Conservation (phyloP, 805 yeast species). For the Teunomyces gatunensis region DNA sequence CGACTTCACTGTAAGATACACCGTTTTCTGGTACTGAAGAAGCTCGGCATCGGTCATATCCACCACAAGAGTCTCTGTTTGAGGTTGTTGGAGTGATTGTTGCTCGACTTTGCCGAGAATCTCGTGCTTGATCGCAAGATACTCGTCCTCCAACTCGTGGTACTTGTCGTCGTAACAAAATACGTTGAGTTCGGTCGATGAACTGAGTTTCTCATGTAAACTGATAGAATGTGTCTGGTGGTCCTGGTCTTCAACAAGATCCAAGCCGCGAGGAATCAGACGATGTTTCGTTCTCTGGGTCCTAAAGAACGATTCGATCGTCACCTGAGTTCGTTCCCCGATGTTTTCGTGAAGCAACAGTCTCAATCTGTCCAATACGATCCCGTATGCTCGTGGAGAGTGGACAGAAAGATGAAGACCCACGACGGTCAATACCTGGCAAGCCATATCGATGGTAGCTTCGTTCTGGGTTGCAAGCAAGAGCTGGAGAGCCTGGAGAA, state of each 20-base stretch:
- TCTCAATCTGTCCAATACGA: conserved; percentile 60
- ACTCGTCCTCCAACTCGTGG: conserved; percentile 49
- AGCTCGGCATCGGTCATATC: conserved; percentile 71
- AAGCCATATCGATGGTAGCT: conserved; percentile 55
- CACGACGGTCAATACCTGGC: conserved; percentile 45
- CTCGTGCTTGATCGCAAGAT: conserved; percentile 20
- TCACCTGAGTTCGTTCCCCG: background rate
- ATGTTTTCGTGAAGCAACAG: conserved; percentile 50
- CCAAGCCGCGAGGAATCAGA: conserved; percentile 46
- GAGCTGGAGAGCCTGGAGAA: conserved; percentile 35
- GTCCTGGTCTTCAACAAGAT: conserved; percentile 64
- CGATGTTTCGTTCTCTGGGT: background rate
- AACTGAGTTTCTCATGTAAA: conserved; percentile 44
- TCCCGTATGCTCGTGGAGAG: conserved; percentile 44
- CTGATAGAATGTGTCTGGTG: conserved; percentile 53
- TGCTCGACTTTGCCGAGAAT: background rate
- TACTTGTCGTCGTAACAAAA: conserved; percentile 53
- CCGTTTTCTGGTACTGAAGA: conserved; percentile 65
- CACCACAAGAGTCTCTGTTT: background rate
- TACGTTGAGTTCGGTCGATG: conserved; percentile 35
- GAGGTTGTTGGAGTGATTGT: background rate
- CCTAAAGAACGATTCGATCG: background rate
- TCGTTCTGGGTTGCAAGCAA: conserved; percentile 45
- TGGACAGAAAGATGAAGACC: conserved; percentile 51
- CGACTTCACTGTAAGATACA: conserved; percentile 82